A percentile compares a stretch with the other conserved stretches of the same genome.
phyloP scores from a whole-genome alignment of 192 early-diverging fungal species.

The Haplosporangium gracile region DNA sequence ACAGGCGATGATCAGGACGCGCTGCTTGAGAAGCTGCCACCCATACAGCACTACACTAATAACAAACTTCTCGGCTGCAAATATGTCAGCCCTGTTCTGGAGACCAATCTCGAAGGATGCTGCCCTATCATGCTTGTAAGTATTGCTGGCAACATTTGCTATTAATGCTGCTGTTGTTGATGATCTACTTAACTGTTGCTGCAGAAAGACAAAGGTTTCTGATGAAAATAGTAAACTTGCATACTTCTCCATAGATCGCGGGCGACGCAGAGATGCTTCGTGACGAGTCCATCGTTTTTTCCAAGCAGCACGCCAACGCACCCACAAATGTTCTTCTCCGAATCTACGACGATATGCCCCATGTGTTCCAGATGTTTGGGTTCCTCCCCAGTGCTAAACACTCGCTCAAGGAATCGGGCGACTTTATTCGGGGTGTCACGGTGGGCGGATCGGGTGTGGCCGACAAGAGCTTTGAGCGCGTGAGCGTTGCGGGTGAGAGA shows the following conservation, averaged over 20 bases:
- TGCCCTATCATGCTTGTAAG: conserved; percentile 63
- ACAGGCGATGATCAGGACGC: conserved; percentile 13
- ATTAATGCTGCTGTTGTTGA: no score
- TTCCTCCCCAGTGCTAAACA: conserved; percentile 56
- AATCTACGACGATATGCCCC: conserved; percentile 65
- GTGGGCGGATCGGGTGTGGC: conserved; percentile 16
- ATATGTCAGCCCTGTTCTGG: conserved; percentile 63
- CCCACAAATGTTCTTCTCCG: conserved; percentile 44
- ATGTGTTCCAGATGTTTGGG: conserved; percentile 64
- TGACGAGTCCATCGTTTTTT: conserved; percentile 64
- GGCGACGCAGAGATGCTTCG: conserved; percentile 62
- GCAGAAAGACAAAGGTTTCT: neutral
- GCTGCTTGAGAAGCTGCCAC: conserved; percentile 35
- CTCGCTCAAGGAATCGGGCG: conserved; percentile 36
- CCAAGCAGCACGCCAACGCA: conserved; percentile 44
- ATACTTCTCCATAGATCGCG: conserved; percentile 36
- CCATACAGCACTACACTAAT: conserved; percentile 59
- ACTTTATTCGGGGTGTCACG: conserved; percentile 48
- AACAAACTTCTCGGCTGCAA: conserved; percentile 59
- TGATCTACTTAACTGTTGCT: neutral
- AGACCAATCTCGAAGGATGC: conserved; percentile 53
- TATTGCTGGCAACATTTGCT: neutral
- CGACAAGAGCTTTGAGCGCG: conserved; percentile 28
- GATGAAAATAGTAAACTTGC: no score
- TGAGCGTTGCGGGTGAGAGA: conserved; percentile 29